phyloP scores from a whole-genome alignment of 164 flowering plant species.

The Saururus chinensis region DNA sequence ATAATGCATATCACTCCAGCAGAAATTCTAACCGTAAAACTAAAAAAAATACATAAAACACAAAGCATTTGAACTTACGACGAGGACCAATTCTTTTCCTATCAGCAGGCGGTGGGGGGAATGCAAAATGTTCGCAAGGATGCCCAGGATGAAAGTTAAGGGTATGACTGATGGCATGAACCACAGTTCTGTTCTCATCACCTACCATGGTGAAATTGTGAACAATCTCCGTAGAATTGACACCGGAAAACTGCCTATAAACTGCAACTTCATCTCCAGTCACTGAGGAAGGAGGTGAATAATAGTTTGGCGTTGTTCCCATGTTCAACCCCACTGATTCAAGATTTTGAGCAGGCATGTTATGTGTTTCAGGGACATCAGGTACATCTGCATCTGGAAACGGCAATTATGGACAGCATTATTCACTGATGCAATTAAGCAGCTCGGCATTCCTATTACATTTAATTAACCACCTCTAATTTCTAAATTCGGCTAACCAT shows the following conservation, averaged over 20 bases:
- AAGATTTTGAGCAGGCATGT: slow-evolving; percentile 12
- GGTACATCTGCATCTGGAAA: slow-evolving; percentile 19
- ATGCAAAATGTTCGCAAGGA: slow-evolving; percentile 56
- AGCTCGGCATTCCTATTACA: background rate
- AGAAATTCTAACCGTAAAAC: background rate
- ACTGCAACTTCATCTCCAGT: slow-evolving; percentile 7
- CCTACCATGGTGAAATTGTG: background rate
- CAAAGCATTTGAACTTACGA: slow-evolving; percentile 42
- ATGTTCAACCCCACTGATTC: slow-evolving; percentile 5
- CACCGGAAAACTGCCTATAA: slow-evolving; percentile 3
- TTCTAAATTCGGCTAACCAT: background rate
- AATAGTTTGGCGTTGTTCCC: slow-evolving; percentile 6
- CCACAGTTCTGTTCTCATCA: slow-evolving; percentile 14
- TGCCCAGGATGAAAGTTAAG: slow-evolving; percentile 17
- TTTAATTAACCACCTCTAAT: no score
- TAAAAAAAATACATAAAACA: background rate
- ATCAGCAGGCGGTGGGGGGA: slow-evolving; percentile 76
- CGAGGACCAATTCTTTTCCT: slow-evolving; percentile 75
- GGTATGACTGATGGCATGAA: slow-evolving; percentile 7
- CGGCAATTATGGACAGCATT: background rate
- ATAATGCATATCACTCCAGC: background rate
- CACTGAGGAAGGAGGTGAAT: slow-evolving; percentile 2
- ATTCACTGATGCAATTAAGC: background rate
- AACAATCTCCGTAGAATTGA: background rate
- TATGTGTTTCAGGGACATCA: slow-evolving; percentile 9